Evolutionary conservation across 2,329 filamentous ascomycete species (phyloP).

Genomic region (Didymella glomerata): DNA sequence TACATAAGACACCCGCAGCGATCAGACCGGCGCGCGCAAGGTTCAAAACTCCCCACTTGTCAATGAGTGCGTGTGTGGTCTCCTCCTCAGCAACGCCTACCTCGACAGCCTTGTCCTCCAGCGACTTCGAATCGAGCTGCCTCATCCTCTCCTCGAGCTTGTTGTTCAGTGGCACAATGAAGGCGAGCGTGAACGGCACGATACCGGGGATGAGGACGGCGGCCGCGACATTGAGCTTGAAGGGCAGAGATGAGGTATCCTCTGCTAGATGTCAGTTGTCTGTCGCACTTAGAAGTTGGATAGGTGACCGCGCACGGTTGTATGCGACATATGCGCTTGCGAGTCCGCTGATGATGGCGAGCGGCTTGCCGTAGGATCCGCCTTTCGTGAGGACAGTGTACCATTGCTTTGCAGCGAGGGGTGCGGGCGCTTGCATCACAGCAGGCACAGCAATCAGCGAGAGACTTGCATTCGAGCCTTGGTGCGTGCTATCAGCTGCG

Average conservation of each 20-base stretch:
- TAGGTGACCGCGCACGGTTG: constrained; percentile 38
- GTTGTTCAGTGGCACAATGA: constrained; percentile 60
- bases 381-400: constrained; percentile 54
- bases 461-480: constrained; percentile 47
- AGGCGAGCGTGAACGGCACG: constrained; percentile 61
- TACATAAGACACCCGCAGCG: constrained; percentile 37
- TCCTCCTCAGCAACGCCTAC: constrained; percentile 53
- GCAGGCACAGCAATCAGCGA: constrained; percentile 61
- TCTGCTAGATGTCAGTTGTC: constrained; percentile 30
- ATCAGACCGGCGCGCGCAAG: constrained; percentile 54
- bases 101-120: constrained; percentile 50
- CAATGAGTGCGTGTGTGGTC: constrained; percentile 62
- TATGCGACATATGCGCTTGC: constrained; percentile 60
- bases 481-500: not conserved
- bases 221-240: constrained; percentile 58
- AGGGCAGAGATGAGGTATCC: constrained; percentile 42
- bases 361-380: constrained; percentile 50
- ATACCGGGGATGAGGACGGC: constrained; percentile 57
- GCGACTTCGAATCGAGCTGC: constrained; percentile 48
- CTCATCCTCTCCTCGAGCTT: constrained; percentile 58
- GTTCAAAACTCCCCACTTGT: constrained; percentile 65
- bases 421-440: constrained; percentile 64
- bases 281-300: not conserved
- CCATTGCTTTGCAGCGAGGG: constrained; percentile 66
- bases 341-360: constrained; percentile 53